Conservation (phyloP, 495 filamentous ascomycete genomes). For the Aspergillus wentii region DNA sequence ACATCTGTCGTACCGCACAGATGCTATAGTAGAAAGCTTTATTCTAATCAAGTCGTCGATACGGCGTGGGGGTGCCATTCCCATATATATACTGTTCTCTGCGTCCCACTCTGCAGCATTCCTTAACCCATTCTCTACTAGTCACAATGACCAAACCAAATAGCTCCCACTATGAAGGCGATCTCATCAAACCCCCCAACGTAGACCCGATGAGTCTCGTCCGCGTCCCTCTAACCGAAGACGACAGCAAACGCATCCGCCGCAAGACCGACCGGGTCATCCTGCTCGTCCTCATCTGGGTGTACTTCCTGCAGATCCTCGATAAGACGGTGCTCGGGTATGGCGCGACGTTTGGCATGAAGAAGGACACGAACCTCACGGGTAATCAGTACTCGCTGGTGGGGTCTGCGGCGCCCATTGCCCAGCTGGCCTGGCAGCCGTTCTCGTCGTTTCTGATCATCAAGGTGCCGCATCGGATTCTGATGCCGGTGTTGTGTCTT, state of each 20-base stretch:
- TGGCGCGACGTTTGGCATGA: constrained; percentile 59
- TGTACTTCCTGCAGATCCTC: constrained; percentile 61
- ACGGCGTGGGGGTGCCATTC: too few species aligned
- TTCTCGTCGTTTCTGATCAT: constrained; percentile 62
- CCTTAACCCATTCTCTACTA: neutral
- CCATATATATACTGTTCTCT: too few species aligned
- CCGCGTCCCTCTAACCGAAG: constrained; percentile 42
- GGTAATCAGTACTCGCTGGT: constrained; percentile 59
- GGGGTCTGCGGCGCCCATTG: constrained; percentile 58
- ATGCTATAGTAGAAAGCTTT: too few species aligned
- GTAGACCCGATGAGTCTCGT: constrained; percentile 7
- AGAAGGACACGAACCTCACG: constrained; percentile 45
- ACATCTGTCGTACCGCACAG: too few species aligned
- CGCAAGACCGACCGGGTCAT: constrained; percentile 59
- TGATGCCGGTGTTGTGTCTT: constrained; percentile 56
- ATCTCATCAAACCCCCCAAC: constrained; percentile 4
- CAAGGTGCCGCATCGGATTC: constrained; percentile 58
- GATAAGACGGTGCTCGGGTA: constrained; percentile 63
- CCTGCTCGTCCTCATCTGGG: constrained; percentile 55
- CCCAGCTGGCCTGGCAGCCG: constrained; percentile 62
- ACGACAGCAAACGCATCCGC: constrained; percentile 50
- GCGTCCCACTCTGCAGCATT: too few species aligned
- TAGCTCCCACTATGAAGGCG: constrained; percentile 5
- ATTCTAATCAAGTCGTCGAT: too few species aligned
- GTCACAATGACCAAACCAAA: neutral